Conservation (phyloP, 345 rosid species). For the Citrus inodora region DNA sequence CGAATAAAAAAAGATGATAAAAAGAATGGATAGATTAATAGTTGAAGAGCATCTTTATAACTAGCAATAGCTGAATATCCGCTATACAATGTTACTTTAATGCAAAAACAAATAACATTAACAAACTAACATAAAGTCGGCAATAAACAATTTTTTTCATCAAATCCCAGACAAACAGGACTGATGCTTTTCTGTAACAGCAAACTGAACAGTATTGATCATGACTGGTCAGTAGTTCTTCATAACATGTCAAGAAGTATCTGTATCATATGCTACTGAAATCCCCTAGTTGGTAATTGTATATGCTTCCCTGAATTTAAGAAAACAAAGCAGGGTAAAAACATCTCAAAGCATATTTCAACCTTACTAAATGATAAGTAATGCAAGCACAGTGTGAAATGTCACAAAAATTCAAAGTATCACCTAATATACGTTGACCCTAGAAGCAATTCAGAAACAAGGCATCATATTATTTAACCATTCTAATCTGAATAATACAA, state of each 20-base stretch:
- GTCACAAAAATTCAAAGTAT: neutral
- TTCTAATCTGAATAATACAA: neutral
- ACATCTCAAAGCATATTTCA: neutral
- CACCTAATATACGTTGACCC: neutral
- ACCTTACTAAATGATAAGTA: neutral
- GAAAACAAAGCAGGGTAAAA: neutral
- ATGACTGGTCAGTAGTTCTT: conserved; percentile 4
- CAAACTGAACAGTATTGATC: conserved; percentile 1
- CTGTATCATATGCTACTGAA: conserved; percentile 1
- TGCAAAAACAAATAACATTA: neutral
- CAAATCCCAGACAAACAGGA: conserved; percentile 5
- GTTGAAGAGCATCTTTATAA: neutral
- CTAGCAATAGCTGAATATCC: neutral
- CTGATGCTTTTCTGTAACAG: conserved; percentile 1
- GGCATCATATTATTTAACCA: neutral
- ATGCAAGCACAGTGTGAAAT: neutral
- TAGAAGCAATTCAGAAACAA: neutral
- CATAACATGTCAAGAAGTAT: conserved; percentile 14
- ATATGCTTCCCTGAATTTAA: conserved; percentile 4
- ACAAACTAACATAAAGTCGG: neutral
- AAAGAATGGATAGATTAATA: neutral
- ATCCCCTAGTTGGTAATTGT: conserved; percentile 7
- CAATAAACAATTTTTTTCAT: conserved; percentile 1
- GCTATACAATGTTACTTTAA: neutral
- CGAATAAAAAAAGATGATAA: neutral